Percentiles rank a stretch among this genome's conserved stretches.
Evolutionary conservation across 2,329 filamentous ascomycete species (phyloP).

Genomic region (Venturia pyrina): DNA sequence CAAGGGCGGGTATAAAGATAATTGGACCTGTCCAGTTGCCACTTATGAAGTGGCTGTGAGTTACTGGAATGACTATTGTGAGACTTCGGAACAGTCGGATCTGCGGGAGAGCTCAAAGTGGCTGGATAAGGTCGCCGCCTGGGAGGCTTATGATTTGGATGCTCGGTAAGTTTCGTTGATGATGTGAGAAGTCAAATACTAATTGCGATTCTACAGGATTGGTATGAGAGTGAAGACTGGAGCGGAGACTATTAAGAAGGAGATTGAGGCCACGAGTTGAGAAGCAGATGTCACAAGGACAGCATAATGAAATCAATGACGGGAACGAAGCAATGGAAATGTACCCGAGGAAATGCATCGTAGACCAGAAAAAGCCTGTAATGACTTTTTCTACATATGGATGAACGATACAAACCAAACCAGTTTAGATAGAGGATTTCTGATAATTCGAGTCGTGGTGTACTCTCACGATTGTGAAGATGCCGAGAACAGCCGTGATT

Average conservation of each 20-base stretch:
- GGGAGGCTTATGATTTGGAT: conserved; percentile 66
- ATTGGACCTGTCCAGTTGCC: conserved; percentile 63
- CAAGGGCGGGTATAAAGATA: conserved; percentile 54
- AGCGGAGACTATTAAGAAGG: conserved; percentile 11
- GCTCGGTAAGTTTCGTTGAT: conserved; percentile 37
- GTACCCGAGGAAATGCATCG: not conserved
- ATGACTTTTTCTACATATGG: not conserved
- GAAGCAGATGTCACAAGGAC: not conserved
- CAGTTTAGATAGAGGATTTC: not conserved
- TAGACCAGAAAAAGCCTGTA: not conserved
- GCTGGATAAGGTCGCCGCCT: conserved; percentile 57
- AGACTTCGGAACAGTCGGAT: conserved; percentile 28
- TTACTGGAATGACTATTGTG: conserved; percentile 57
- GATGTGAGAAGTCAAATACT: not conserved
- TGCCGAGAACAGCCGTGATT: conserved; percentile 5
- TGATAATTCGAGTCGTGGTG: not conserved
- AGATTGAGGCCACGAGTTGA: conserved; percentile 7
- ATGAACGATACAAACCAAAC: not conserved
- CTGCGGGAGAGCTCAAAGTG: conserved; percentile 53
- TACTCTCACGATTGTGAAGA: not conserved
- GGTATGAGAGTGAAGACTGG: conserved; percentile 13
- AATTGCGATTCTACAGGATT: conserved; percentile 1
- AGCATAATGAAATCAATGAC: not conserved
- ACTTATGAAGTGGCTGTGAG: conserved; percentile 81
- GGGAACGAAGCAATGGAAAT: not conserved